phyloP scores from a whole-genome alignment of 352 stramenopile genomes.

The Globisporangium emineosum region DNA sequence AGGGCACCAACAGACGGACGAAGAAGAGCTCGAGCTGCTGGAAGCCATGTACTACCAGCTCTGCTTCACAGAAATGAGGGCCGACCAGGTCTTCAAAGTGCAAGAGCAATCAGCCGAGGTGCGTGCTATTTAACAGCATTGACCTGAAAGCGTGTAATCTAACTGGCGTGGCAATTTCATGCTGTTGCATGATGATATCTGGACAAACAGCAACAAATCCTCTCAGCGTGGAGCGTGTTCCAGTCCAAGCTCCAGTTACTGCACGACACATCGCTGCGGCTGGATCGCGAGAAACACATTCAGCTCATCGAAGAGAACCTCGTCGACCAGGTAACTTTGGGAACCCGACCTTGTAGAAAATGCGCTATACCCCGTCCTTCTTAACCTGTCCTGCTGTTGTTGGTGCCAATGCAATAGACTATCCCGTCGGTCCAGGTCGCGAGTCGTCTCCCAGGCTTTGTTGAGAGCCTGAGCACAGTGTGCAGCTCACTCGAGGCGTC shows the following conservation, averaged over 20 bases:
- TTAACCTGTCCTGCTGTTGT: not conserved
- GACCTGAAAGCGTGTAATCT: too few species aligned
- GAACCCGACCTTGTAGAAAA: not conserved
- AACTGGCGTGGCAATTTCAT: not conserved
- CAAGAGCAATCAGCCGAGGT: slow-evolving; percentile 56
- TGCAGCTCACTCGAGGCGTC: slow-evolving; percentile 31
- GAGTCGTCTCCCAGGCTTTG: slow-evolving; percentile 16
- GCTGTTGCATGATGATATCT: not conserved
- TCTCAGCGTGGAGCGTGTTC: slow-evolving; percentile 36
- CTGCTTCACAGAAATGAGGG: slow-evolving; percentile 41
- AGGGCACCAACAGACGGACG: not conserved
- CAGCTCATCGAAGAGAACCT: slow-evolving; percentile 26
- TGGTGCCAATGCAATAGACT: not conserved
- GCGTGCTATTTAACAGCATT: not conserved
- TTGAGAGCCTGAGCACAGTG: slow-evolving; percentile 23
- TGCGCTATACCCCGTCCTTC: not conserved
- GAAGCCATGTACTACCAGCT: slow-evolving; percentile 52
- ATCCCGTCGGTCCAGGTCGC: slow-evolving; percentile 22
- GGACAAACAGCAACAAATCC: slow-evolving; percentile 35
- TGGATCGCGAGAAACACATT: slow-evolving; percentile 39
- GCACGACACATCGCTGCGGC: slow-evolving; percentile 34
- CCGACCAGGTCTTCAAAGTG: slow-evolving; percentile 28
- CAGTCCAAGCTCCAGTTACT: slow-evolving; percentile 51
- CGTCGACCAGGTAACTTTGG: slow-evolving; percentile 24
- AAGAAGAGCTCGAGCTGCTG: slow-evolving; percentile 50